Percentiles rank a stretch among this genome's conserved stretches.
Conservation (phyloP, 2,329 filamentous ascomycete species). For the Penicillium palitans region DNA sequence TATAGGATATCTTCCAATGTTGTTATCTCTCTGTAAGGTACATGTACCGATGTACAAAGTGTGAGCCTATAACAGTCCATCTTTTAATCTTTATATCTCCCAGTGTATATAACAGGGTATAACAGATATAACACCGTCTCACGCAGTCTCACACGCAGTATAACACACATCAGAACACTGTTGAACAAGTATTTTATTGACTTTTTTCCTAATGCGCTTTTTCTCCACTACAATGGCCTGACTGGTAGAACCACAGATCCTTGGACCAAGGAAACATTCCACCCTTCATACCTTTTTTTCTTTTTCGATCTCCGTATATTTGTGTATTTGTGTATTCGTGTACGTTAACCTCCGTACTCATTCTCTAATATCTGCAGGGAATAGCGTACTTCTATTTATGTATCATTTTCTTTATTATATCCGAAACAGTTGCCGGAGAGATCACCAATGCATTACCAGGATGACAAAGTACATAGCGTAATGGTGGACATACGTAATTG, state of each 20-base stretch:
- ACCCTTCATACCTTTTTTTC: slow-evolving; percentile 6
- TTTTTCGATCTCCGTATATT: background rate
- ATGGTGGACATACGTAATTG: slow-evolving; percentile 6
- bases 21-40: background rate
- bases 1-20: background rate
- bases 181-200: background rate
- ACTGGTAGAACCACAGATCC: background rate
- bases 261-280: slow-evolving; percentile 7
- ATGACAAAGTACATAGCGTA: background rate
- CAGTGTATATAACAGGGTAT: background rate
- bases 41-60: background rate
- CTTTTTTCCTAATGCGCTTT: slow-evolving; percentile 2
- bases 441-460: slow-evolving; percentile 1
- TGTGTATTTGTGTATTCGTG: too few species aligned
- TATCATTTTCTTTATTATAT: background rate
- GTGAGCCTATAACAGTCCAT: background rate
- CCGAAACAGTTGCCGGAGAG: background rate
- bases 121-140: background rate
- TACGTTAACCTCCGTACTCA: too few species aligned
- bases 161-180: background rate
- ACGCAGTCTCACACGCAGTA: too few species aligned
- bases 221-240: background rate
- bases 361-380: background rate
- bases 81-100: background rate
- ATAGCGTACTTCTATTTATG: background rate